Conservation (phyloP, 73 alveolate genomes). For the Urostyla sp. region DNA sequence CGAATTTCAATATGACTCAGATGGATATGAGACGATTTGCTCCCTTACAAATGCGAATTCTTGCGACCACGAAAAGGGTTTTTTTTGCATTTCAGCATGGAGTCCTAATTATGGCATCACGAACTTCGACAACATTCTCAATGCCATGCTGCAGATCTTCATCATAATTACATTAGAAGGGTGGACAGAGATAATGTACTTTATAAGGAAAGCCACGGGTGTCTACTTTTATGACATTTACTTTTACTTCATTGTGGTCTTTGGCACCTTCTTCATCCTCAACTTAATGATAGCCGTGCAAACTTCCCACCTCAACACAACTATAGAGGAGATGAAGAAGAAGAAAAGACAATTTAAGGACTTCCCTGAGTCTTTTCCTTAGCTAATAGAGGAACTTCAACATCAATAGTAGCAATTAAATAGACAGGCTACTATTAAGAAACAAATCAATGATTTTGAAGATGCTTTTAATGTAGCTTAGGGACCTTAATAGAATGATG, state of each 20-base stretch:
- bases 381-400: neutral
- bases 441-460: too few species aligned
- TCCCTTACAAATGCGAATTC: neutral
- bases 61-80: neutral
- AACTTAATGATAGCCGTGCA: conserved; percentile 70
- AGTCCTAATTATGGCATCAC: conserved; percentile 68
- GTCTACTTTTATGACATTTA: conserved; percentile 43
- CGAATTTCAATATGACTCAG: conserved; percentile 6
- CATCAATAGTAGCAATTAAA: neutral
- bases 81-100: conserved; percentile 6
- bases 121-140: conserved; percentile 61
- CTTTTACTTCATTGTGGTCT: conserved; percentile 41
- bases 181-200: conserved; percentile 67
- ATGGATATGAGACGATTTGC: conserved; percentile 21
- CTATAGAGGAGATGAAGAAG: conserved; percentile 10
- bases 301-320: conserved; percentile 29
- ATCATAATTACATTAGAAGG: conserved; percentile 64
- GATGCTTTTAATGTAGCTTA: too few species aligned
- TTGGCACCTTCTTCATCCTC: conserved; percentile 70
- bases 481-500: too few species aligned
- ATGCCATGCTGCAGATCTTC: conserved; percentile 63
- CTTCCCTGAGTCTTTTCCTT: neutral
- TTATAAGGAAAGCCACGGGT: conserved; percentile 24
- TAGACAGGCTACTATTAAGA: neutral
- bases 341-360: conserved; percentile 16